A percentile compares a stretch with the other conserved stretches of the same genome.
Conservation (phyloP, 2,329 filamentous ascomycete species). For the Coleophoma cylindrospora region DNA sequence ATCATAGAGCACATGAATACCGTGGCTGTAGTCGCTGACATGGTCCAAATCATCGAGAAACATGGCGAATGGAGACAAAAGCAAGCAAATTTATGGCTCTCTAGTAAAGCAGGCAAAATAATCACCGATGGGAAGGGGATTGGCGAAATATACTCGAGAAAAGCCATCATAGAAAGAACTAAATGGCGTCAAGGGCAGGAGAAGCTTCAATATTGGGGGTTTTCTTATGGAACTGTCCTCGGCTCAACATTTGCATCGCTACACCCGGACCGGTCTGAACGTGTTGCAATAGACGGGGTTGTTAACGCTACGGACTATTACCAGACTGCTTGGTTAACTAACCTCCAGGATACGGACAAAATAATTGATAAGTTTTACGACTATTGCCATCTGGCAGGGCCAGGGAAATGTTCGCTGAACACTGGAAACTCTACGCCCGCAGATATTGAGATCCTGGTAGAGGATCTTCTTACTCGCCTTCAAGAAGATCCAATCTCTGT, state of each 20-base stretch:
- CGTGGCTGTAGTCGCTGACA: not conserved
- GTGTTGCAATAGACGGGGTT: slow-evolving; percentile 24
- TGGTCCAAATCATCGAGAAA: not conserved
- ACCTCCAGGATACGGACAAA: slow-evolving; percentile 22
- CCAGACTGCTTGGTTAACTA: slow-evolving; percentile 33
- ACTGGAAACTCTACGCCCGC: not conserved
- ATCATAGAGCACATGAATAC: not conserved
- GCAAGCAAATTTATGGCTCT: not conserved
- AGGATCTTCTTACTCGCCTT: not conserved
- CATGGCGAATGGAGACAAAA: not conserved
- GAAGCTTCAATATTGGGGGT: slow-evolving; percentile 39
- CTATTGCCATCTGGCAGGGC: slow-evolving; percentile 24
- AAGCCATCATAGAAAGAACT: too few species aligned
- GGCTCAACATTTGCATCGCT: slow-evolving; percentile 35
- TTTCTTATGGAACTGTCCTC: slow-evolving; percentile 39
- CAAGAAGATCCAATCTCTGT: slow-evolving; percentile 1
- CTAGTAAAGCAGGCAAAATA: not conserved
- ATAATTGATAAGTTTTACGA: slow-evolving; percentile 14
- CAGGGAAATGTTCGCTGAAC: slow-evolving; percentile 12
- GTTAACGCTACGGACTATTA: slow-evolving; percentile 16
- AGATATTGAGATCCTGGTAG: not conserved
- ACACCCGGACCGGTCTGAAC: slow-evolving; percentile 32
- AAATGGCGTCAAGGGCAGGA: not conserved
- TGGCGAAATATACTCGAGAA: too few species aligned
- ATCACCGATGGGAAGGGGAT: too few species aligned